A percentile compares a stretch with the other conserved stretches of the same genome.
Conservation (phyloP, 768 basidiomycete species). For the Pisolithus tinctorius region DNA sequence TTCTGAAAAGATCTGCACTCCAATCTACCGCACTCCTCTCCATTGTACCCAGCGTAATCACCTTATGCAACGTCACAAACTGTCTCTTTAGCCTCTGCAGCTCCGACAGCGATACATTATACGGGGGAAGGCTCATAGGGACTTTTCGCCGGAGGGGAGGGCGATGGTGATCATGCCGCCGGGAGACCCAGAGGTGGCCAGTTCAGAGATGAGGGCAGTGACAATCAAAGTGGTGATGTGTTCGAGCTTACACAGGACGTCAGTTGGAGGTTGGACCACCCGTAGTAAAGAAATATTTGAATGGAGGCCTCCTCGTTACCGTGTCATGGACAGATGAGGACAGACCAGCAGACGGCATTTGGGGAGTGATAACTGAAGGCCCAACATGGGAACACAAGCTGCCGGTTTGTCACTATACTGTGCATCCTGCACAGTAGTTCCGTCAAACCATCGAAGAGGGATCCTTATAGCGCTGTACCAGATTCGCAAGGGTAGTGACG, state of each 20-base stretch:
- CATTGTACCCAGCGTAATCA: slow-evolving; percentile 74
- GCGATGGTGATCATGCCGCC: slow-evolving; percentile 47
- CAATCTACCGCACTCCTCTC: slow-evolving; percentile 75
- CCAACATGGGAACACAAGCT: too few species aligned
- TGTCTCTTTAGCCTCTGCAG: slow-evolving; percentile 87
- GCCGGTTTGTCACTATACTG: too few species aligned
- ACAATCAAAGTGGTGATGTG: slow-evolving; percentile 66
- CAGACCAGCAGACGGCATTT: slow-evolving; percentile 57
- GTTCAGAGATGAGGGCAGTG: slow-evolving; percentile 61
- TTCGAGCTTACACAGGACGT: slow-evolving; percentile 84
- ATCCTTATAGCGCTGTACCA: slow-evolving; percentile 87
- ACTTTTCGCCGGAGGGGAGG: slow-evolving; percentile 29
- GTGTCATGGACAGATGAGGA: not conserved
- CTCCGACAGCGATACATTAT: slow-evolving; percentile 76
- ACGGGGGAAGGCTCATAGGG: slow-evolving; percentile 57
- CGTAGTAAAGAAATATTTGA: slow-evolving; percentile 22
- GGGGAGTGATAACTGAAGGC: too few species aligned
- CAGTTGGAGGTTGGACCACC: slow-evolving; percentile 78
- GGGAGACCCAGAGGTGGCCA: slow-evolving; percentile 40
- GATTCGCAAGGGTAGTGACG: slow-evolving; percentile 17
- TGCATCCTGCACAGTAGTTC: slow-evolving; percentile 75
- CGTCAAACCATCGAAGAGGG: slow-evolving; percentile 98
- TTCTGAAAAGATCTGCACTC: slow-evolving; percentile 58
- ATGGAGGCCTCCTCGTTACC: not conserved
- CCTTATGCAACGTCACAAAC: slow-evolving; percentile 85